These are phyloP conservation scores for Theobroma grandiflorum DNA, from an alignment of 441 rosid species.

Conservation along the genomic window DNA sequence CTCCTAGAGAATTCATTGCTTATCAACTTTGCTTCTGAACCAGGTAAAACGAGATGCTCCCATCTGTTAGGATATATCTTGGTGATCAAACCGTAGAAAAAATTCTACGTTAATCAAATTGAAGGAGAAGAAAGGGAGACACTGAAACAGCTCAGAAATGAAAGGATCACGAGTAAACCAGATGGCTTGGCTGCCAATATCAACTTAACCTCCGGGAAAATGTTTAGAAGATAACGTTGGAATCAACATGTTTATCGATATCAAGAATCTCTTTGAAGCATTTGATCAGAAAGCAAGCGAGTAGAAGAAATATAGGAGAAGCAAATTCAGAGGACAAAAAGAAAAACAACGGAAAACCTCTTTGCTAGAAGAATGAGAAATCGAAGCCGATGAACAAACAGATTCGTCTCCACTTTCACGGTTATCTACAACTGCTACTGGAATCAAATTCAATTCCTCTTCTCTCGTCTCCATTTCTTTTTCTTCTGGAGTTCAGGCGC, in stretches of 20 bases:
- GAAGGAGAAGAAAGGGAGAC: not conserved
- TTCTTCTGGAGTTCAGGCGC: not conserved
- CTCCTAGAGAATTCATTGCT: not conserved
- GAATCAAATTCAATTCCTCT: conserved; percentile 17
- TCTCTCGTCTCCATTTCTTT: conserved; percentile 19
- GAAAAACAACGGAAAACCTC: not conserved
- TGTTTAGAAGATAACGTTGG: not conserved
- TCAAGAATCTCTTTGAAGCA: conserved; percentile 14
- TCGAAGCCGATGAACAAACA: not conserved
- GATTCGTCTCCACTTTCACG: not conserved
- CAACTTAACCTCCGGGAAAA: no score
- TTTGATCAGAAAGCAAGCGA: not conserved
- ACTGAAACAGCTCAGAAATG: not conserved
- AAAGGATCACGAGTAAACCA: no score
- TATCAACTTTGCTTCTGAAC: not conserved
- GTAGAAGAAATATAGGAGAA: not conserved
- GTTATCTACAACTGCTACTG: not conserved
- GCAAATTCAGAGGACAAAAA: not conserved
- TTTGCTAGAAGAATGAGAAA: conserved; percentile 18
- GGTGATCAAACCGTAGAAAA: not conserved
- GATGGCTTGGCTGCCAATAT: no score
- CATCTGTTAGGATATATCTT: not conserved
- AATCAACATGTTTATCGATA: not conserved
- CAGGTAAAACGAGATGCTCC: conserved; percentile 1
- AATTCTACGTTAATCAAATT: not conserved